Evolutionary conservation across 2,329 filamentous ascomycete species (phyloP).

Genomic region (Exserohilum rostratum): DNA sequence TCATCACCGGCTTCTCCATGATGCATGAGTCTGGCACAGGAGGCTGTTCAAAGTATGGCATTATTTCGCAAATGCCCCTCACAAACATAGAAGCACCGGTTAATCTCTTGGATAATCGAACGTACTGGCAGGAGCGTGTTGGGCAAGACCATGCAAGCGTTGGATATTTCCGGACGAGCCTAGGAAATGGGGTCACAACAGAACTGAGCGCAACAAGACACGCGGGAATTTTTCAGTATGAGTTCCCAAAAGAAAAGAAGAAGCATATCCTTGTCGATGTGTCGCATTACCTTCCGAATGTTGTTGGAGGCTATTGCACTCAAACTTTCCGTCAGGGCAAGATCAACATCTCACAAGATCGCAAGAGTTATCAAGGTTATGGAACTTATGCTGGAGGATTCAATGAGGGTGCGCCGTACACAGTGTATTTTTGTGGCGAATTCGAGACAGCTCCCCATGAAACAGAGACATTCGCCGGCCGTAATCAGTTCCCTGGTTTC

Average conservation of each 20-base stretch:
- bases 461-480: not conserved
- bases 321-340: constrained; percentile 23
- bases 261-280: constrained; percentile 54
- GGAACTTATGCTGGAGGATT: constrained; percentile 37
- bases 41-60: constrained; percentile 72
- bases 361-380: constrained; percentile 31
- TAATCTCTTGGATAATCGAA: constrained; percentile 49
- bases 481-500: constrained; percentile 51
- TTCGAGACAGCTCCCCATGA: constrained; percentile 30
- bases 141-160: constrained; percentile 56
- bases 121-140: constrained; percentile 47
- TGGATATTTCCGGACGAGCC: constrained; percentile 65
- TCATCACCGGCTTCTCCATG: constrained; percentile 45
- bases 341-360: constrained; percentile 28
- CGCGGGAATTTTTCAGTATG: constrained; percentile 66
- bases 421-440: constrained; percentile 36
- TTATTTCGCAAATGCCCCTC: constrained; percentile 60
- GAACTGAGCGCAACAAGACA: constrained; percentile 64
- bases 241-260: constrained; percentile 56
- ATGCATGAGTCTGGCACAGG: constrained; percentile 59
- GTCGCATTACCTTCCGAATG: constrained; percentile 48
- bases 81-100: constrained; percentile 50
- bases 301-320: constrained; percentile 18
- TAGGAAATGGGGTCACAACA: constrained; percentile 62
- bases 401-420: constrained; percentile 40